Conservation (phyloP, 805 yeast genomes). For the Dipodascus albidus region DNA sequence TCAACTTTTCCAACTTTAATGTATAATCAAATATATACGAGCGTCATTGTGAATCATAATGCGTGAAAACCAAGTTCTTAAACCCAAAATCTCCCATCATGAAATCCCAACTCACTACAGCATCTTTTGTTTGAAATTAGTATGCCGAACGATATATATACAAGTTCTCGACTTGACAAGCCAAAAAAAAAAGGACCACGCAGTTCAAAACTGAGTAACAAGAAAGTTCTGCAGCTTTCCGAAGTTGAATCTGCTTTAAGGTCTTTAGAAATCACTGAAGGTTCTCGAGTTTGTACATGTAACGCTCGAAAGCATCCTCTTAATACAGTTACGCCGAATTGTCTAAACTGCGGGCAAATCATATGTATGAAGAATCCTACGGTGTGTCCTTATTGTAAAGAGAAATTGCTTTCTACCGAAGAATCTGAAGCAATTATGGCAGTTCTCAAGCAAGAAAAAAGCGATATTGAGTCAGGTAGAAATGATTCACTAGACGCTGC, state of each 20-base stretch:
- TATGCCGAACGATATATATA: background rate
- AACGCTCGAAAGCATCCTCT: slow-evolving; percentile 83
- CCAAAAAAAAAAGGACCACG: background rate
- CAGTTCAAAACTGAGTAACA: slow-evolving; percentile 14
- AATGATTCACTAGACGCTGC: slow-evolving; percentile 47
- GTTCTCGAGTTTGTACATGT: slow-evolving; percentile 46
- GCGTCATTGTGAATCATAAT: background rate
- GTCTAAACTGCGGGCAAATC: slow-evolving; percentile 87
- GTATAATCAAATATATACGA: too few species aligned
- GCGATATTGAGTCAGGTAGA: slow-evolving; percentile 23
- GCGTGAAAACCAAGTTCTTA: too few species aligned
- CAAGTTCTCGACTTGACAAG: background rate
- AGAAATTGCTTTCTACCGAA: slow-evolving; percentile 46
- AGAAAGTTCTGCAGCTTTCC: slow-evolving; percentile 42
- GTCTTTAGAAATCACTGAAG: slow-evolving; percentile 35
- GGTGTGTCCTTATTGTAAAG: slow-evolving; percentile 77
- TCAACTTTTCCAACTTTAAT: too few species aligned
- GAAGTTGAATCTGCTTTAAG: slow-evolving; percentile 56
- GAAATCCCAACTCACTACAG: background rate
- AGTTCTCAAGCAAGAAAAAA: slow-evolving; percentile 47
- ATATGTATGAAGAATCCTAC: slow-evolving; percentile 89
- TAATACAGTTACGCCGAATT: slow-evolving; percentile 84
- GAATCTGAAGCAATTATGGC: slow-evolving; percentile 47
- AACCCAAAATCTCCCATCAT: background rate
- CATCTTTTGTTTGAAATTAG: background rate